Base-by-base conservation (phyloP, 352 stramenopile genomes). In the Pythium utonaiense region DNA sequence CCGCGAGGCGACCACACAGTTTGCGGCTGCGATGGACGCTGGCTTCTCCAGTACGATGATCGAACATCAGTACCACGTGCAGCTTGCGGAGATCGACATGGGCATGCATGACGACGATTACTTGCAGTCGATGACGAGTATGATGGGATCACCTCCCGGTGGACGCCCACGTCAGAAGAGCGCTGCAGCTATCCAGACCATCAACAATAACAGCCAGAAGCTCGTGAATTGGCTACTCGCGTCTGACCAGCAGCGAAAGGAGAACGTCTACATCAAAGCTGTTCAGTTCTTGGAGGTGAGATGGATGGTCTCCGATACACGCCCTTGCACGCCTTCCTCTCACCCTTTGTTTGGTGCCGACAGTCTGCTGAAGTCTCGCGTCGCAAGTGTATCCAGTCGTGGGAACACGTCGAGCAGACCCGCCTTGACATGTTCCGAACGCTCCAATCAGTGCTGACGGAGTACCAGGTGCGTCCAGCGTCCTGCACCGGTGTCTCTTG, bases 401-500 rank as follows among this genome's bases (percentile, higher is more conserved):
- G 83, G 80, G 67, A 77, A 57, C 54, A 48, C 3, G 73, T 92
- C 13, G 83, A 95, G 57, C 69, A 75, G 8, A 79, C 80, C 30
- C 73, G 83, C 22, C 57, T 93, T 16, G 80, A 77, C 28, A 83
- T 90, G 75, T 93, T 81, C 27, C 79, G 82, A 1, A 60, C 72
- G 36, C 61, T 90, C 10, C 85, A 95, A 65, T 78, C 62, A 0
- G 72, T 95, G 1, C 66, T 95, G 17, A 88, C 78, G 38, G 85
- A 92, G 16, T 95, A 92, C 40, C 85, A 95, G 73, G 85, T 91
- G 52, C 27, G 54, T 47, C n/a, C n/a, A n/a, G n/a, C n/a, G n/a
- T n/a, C n/a, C n/a, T n/a, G n/a, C n/a, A n/a, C n/a, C n/a, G n/a
- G n/a, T n/a, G n/a, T n/a, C n/a, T n/a, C n/a, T n/a, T n/a, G n/a